Evolutionary conservation across 2,329 filamentous ascomycete species (phyloP).

Genomic region (Aspergillus clavatus): DNA sequence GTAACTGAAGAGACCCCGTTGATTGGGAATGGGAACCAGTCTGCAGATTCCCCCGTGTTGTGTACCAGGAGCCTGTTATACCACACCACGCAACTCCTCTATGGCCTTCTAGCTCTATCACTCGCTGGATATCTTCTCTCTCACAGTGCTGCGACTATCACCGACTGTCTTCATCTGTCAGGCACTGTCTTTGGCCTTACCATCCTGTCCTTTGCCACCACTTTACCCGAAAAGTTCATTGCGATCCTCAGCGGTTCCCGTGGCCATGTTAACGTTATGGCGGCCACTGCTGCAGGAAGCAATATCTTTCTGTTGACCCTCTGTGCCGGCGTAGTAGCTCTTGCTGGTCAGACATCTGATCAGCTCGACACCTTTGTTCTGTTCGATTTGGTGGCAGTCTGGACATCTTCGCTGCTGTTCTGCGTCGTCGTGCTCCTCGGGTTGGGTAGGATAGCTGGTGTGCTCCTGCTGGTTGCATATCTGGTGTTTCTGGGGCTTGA

Average conservation of each 20-base stretch:
- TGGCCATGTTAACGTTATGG: slow-evolving; percentile 47
- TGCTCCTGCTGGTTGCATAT: slow-evolving; percentile 29
- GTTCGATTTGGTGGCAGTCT: slow-evolving; percentile 22
- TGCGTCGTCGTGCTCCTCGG: slow-evolving; percentile 14
- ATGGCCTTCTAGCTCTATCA: slow-evolving; percentile 43
- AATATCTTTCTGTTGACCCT: slow-evolving; percentile 53
- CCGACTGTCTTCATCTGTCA: slow-evolving; percentile 41
- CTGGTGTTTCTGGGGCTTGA: slow-evolving; percentile 33
- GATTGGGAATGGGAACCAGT: slow-evolving; percentile 8
- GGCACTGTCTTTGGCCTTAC: slow-evolving; percentile 46
- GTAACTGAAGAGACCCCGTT: slow-evolving; percentile 16
- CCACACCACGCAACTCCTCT: slow-evolving; percentile 41
- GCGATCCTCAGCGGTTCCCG: slow-evolving; percentile 46
- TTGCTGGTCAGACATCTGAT: slow-evolving; percentile 5
- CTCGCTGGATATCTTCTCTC: slow-evolving; percentile 49
- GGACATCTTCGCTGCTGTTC: slow-evolving; percentile 16
- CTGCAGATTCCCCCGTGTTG: neutral
- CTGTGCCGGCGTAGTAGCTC: slow-evolving; percentile 38
- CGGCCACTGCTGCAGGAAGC: slow-evolving; percentile 51
- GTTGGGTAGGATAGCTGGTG: slow-evolving; percentile 14
- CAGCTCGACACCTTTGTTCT: slow-evolving; percentile 14
- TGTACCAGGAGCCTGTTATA: slow-evolving; percentile 27
- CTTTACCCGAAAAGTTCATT: slow-evolving; percentile 51
- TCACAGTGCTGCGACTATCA: slow-evolving; percentile 41
- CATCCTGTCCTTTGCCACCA: slow-evolving; percentile 50